phyloP scores from a whole-genome alignment of 2,329 filamentous ascomycete genomes.

The Cordyceps tenuipes region DNA sequence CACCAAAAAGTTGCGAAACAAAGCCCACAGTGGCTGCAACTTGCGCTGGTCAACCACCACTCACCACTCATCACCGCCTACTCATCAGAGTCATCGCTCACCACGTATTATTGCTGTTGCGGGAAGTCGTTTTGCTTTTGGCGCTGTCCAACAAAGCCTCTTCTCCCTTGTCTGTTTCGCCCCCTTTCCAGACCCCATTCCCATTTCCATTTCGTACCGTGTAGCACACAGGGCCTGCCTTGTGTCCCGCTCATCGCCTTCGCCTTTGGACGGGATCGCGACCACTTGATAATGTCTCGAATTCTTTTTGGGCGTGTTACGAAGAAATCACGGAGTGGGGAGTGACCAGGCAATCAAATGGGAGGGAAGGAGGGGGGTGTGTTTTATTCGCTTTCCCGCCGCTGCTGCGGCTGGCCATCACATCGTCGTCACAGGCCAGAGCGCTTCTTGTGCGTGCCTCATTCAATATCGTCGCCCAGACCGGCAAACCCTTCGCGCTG shows the following conservation, averaged over 20 bases:
- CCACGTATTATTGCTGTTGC: neutral
- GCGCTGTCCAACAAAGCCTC: neutral
- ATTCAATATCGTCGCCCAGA: constrained; percentile 29
- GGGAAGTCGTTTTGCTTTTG: constrained; percentile 1
- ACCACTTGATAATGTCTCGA: neutral
- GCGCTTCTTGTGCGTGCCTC: neutral
- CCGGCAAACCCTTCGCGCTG: constrained; percentile 56
- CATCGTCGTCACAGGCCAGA: neutral
- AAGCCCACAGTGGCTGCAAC: constrained; percentile 9
- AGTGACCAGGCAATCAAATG: neutral
- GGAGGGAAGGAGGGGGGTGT: neutral
- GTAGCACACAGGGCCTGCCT: neutral
- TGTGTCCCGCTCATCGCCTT: neutral
- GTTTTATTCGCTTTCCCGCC: neutral
- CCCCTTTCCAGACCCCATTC: neutral
- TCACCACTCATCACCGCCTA: neutral
- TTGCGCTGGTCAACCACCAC: neutral
- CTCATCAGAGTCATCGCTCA: neutral
- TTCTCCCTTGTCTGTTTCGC: constrained; percentile 7
- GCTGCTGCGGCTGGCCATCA: neutral
- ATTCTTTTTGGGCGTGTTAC: neutral
- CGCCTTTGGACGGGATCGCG: neutral
- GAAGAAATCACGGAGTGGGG: neutral
- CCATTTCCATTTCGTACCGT: neutral
- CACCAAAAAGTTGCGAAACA: neutral